Conservation (phyloP, 371 early-diverging fungal species). For the Rhizopus arrhizus region DNA sequence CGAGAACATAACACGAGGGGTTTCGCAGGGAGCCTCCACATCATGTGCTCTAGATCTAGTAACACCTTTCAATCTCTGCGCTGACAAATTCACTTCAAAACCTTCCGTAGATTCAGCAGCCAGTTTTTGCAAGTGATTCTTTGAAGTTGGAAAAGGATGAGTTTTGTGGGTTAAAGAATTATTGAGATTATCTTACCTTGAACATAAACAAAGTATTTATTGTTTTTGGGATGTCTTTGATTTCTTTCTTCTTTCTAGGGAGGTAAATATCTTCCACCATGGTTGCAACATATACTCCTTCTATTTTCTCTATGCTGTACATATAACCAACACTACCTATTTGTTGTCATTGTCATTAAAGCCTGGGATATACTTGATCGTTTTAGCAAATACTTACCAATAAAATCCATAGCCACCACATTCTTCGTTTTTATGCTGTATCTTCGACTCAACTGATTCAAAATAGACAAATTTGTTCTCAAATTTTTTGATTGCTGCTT, state of each 20-base stretch:
- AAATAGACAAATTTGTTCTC: slow-evolving; percentile 27
- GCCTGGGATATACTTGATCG: slow-evolving; percentile 12
- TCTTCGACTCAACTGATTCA: slow-evolving; percentile 24
- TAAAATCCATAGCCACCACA: slow-evolving; percentile 23
- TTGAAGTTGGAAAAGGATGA: slow-evolving; percentile 21
- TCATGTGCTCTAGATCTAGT: slow-evolving; percentile 17
- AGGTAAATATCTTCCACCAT: slow-evolving; percentile 16
- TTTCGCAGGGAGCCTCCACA: slow-evolving; percentile 19
- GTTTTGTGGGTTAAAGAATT: slow-evolving; percentile 18
- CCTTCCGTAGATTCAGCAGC: slow-evolving; percentile 20
- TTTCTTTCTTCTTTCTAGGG: slow-evolving; percentile 11
- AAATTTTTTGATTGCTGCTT: slow-evolving; percentile 27
- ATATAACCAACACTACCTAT: slow-evolving; percentile 22
- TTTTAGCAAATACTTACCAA: slow-evolving; percentile 25
- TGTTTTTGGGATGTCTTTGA: slow-evolving; percentile 15
- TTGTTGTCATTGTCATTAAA: slow-evolving; percentile 13
- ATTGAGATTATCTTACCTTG: slow-evolving; percentile 17
- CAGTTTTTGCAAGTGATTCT: slow-evolving; percentile 23
- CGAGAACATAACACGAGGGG: slow-evolving; percentile 22
- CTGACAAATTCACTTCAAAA: slow-evolving; percentile 15
- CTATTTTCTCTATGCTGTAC: slow-evolving; percentile 20
- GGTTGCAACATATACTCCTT: slow-evolving; percentile 19
- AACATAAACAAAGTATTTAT: slow-evolving; percentile 26
- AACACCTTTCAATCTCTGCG: slow-evolving; percentile 21
- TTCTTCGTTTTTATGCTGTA: slow-evolving; percentile 26